Percentiles rank a stretch among this genome's conserved stretches.
Evolutionary conservation across 2,329 filamentous ascomycete species (phyloP).

Genomic region (Ophiostoma australiae): DNA sequence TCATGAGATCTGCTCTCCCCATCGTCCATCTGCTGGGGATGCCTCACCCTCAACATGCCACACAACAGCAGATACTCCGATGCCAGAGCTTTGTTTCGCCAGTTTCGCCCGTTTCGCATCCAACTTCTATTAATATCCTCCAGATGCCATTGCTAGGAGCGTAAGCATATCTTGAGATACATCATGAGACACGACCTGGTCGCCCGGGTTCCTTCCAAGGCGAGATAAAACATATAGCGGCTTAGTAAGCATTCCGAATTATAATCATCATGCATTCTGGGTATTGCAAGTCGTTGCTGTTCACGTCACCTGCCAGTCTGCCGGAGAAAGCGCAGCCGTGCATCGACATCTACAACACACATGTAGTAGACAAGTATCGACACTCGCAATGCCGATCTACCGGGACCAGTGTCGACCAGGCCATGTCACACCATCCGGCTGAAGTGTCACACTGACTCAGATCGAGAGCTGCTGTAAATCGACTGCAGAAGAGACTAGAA

Average conservation of each 20-base stretch:
- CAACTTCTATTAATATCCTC: not conserved
- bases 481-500: not conserved
- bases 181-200: conserved; percentile 1
- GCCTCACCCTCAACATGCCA: too few relatives aligned
- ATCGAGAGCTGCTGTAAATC: not conserved
- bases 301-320: too few relatives aligned
- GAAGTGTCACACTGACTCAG: conserved; percentile 8
- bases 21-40: too few relatives aligned
- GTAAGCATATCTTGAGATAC: not conserved
- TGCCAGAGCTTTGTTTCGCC: not conserved
- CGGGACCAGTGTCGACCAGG: not conserved
- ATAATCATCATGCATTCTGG: not conserved
- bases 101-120: not conserved
- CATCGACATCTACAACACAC: not conserved
- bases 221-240: not conserved
- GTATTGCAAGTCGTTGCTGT: not conserved
- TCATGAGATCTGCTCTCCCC: too few relatives aligned
- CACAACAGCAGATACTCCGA: not conserved
- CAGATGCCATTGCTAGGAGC: not conserved
- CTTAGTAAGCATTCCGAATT: not conserved
- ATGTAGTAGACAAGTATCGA: not conserved
- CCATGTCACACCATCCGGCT: not conserved
- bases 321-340: too few relatives aligned
- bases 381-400: not conserved
- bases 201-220: not conserved